Conservation (phyloP, 306 rosid species). For the Canavalia ensiformis region DNA sequence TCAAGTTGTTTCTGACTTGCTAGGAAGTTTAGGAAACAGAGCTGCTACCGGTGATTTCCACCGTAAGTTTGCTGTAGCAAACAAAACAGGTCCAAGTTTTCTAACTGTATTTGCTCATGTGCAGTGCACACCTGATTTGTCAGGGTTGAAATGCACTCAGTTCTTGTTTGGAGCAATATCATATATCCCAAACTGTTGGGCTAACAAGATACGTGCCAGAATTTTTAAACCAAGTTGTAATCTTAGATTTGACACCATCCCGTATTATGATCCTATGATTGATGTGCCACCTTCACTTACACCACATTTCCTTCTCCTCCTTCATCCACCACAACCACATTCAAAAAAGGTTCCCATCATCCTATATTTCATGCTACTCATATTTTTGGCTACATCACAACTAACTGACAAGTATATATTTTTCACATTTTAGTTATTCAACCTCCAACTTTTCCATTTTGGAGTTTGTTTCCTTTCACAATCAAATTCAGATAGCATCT, state of each 20-base stretch:
- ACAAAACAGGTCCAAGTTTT: neutral
- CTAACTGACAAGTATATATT: too few relatives aligned
- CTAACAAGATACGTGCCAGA: conserved; percentile 21
- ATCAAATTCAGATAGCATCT: neutral
- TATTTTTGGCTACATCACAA: neutral
- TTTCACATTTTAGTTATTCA: too few relatives aligned
- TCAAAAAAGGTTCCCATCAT: neutral
- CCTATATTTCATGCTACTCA: neutral
- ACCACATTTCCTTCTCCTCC: neutral
- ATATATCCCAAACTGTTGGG: neutral
- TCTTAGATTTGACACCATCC: conserved; percentile 29
- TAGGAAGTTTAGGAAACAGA: neutral
- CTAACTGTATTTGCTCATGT: conserved; percentile 6
- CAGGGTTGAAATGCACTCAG: neutral
- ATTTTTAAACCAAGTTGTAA: conserved; percentile 44
- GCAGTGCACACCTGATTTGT: conserved; percentile 49
- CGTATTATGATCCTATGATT: neutral
- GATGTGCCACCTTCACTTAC: neutral
- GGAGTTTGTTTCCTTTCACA: neutral
- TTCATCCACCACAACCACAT: neutral
- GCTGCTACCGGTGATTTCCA: conserved; percentile 43
- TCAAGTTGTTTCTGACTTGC: neutral
- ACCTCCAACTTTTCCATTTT: too few relatives aligned
- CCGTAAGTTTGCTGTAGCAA: conserved; percentile 38
- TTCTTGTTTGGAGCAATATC: neutral